Base-by-base conservation (phyloP, 2,329 filamentous ascomycete genomes). In the Myrmaecium sp. region DNA sequence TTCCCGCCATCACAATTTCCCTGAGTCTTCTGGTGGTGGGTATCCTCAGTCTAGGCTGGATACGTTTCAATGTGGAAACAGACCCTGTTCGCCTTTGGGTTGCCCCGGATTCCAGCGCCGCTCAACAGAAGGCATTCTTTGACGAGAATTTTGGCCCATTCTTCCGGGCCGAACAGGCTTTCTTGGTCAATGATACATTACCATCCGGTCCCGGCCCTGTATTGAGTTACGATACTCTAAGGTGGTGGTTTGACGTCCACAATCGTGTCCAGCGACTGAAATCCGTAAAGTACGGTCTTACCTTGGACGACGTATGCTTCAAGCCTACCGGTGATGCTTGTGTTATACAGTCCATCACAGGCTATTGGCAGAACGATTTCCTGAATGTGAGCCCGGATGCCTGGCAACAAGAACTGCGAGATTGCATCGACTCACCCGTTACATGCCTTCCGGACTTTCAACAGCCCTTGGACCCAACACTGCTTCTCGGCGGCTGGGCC, bases 51-150 rank as follows among this genome's bases (percentile, higher is more conserved):
- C 54, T 86, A 18, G 89, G 89, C 2, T 92, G 82, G 81, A 57
- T 89, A 31, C 69, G 70, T 23, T 98, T 98, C 43, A 66, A 79
- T n/a, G 64, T 98, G 18, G 89, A 95, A 51, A 79, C 64, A 13
- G 78, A 95, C 34, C 89, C 89, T 5, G 89, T 91, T 7, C 73
- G 79, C 25, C 60, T 98, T 6, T 98, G 89, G 89, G 89, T 98
- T n/a, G 84, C 86, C 41, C 89, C 89, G 5, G 77, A 78, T 6
- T 95, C 89, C 4, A 69, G 74, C 25, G 86, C 91, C 12, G 89
- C 89, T 0, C 68, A 82, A 46, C 86, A 98, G 48, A 98, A 98
- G 56, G 66, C 67, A 2, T 98, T 91, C 47, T 98, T 95, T 37
- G 91, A 98, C 46, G 51, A 68, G 18, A 83, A 82, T 40, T 98